phyloP scores from a whole-genome alignment of 2,329 filamentous ascomycete species.

The Xylaria sp. region DNA sequence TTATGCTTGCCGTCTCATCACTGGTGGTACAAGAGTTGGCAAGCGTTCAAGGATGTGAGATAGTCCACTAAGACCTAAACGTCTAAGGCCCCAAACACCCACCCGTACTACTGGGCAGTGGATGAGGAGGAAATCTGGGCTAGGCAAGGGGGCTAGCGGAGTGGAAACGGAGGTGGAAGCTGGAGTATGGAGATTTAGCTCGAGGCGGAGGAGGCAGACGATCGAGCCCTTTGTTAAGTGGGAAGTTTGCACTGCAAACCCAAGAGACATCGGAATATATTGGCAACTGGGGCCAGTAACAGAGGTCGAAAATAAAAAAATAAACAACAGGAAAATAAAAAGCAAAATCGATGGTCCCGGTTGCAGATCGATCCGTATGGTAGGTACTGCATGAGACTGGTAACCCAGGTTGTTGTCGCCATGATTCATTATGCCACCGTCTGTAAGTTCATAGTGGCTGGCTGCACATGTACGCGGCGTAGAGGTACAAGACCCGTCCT shows the following conservation, averaged over 20 bases:
- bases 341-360: constrained; percentile 4
- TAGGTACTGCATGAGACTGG: constrained; percentile 15
- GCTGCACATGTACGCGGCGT: constrained; percentile 16
- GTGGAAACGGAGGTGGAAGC: constrained; percentile 13
- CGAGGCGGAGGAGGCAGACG: constrained; percentile 7
- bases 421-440: constrained; percentile 16
- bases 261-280: constrained; percentile 10
- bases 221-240: constrained; percentile 9
- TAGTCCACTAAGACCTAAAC: constrained; percentile 21
- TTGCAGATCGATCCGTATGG: constrained; percentile 18
- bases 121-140: constrained; percentile 16
- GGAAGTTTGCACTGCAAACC: constrained; percentile 13
- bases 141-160: constrained; percentile 16
- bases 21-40: constrained; percentile 19
- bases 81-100: constrained; percentile 20
- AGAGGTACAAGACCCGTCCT: background rate
- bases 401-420: constrained; percentile 7
- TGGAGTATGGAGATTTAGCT: constrained; percentile 14
- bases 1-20: constrained; percentile 20
- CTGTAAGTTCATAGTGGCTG: constrained; percentile 24
- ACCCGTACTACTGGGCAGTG: constrained; percentile 17
- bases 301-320: constrained; percentile 9
- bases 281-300: background rate
- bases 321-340: constrained; percentile 4
- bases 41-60: constrained; percentile 21